These are phyloP conservation scores for Eucalyptus victrix DNA, from an alignment of 345 rosid species.

Conservation along the genomic window DNA sequence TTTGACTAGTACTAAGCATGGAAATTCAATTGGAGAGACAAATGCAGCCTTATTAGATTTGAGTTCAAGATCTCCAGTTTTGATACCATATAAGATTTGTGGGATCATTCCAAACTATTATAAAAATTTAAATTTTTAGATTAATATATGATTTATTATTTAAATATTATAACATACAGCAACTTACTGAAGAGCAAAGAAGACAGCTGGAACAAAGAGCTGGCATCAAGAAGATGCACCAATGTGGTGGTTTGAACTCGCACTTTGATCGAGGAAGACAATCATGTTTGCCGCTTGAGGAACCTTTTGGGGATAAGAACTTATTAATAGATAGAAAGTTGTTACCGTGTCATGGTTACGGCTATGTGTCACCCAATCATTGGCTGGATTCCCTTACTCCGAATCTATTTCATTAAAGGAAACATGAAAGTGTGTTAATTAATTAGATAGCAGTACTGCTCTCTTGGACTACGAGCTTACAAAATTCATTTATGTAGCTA, in stretches of 20 bases:
- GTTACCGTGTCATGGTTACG: background rate
- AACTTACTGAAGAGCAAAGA: too few relatives aligned
- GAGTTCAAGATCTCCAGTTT: fast-evolving
- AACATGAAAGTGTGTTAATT: background rate
- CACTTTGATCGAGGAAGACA: background rate
- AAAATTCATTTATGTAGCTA: background rate
- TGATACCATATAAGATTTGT: too few relatives aligned
- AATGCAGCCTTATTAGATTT: too few relatives aligned
- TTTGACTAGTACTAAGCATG: too few relatives aligned
- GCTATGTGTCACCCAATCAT: background rate
- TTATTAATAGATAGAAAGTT: background rate
- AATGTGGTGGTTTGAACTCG: background rate
- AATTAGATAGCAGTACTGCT: background rate
- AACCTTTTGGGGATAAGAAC: background rate
- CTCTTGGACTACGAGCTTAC: background rate
- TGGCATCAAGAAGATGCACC: background rate
- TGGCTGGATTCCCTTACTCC: background rate
- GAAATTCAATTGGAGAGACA: too few relatives aligned
- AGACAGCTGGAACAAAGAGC: background rate
- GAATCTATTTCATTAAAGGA: background rate
- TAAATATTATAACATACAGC: too few relatives aligned
- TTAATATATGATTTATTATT: fast-evolving
- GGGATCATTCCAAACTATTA: fast-evolving
- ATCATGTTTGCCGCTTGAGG: background rate
- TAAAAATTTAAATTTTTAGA: too few relatives aligned